Evolutionary conservation across 2,329 filamentous ascomycete genomes (phyloP), one percentile per base, ranked within the genome.

Genomic region (Mariannaea sp.): DNA sequence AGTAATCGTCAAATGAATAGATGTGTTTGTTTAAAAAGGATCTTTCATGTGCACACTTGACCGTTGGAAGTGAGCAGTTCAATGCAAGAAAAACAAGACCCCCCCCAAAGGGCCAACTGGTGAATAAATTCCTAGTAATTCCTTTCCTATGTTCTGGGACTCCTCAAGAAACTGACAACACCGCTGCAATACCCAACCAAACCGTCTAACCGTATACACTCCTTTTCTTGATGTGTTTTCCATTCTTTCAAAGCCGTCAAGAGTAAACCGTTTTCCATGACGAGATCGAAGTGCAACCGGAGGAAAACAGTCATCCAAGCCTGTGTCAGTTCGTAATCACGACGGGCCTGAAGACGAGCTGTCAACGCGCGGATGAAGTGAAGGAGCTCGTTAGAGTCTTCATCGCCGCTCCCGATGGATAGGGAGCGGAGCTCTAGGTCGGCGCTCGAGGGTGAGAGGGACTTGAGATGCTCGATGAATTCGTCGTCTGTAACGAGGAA

Each of bases 261-360:
- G 12, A 93, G 71, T 24, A 71, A 65, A 59, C 76, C 73, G 70
- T 66, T 81, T 68, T 74, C 78, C 74, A 76, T 76, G 35, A 82
- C 72, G 30, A 79, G 58, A 59, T 84, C 81, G 58, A 82, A 82
- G 71, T 97, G 93, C 33, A 96, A 76, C 41, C 87, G 83, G 54
- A 99, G 70, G 67, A 97, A 96, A 1, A 97, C 93, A 2, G 88
- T 87, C 92, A 99, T 97, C 93, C 94, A 99, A 0, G 92, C 91
- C 72, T 97, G 92, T 13, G 91, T 89, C 32, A 99, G 80, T 73
- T 99, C 94, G 71, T 96, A 99, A 71, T 97, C 94, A 41, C 83
- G 83, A 59, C 87, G 85, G 44, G 83, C 77, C 36, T 77, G 74
- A 46, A 97, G 76, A 10, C 88, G 80, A 48, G 77, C 79, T 0